Conservation (phyloP, 2,329 filamentous ascomycete species). For the Colletotrichum sp. region DNA sequence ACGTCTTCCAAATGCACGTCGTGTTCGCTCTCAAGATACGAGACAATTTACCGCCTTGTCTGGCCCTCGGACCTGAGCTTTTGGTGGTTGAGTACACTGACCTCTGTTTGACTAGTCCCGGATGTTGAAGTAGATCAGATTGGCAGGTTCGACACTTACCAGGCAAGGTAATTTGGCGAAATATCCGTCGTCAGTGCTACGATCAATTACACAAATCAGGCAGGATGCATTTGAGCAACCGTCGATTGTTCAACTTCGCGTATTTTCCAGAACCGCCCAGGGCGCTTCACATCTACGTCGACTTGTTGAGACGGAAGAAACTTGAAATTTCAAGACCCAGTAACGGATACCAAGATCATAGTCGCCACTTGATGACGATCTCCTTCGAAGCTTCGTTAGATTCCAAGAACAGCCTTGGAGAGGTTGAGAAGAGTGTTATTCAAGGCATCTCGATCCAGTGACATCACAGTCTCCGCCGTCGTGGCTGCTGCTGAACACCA, state of each 20-base stretch:
- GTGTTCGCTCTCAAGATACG: not conserved
- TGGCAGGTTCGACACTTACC: not conserved
- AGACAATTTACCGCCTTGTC: not conserved
- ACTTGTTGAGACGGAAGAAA: rapidly evolving
- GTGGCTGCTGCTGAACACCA: not conserved
- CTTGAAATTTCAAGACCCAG: not conserved
- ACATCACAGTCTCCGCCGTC: not conserved
- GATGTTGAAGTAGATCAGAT: not conserved
- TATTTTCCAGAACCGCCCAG: not conserved
- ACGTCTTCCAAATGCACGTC: not conserved
- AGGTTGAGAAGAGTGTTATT: not conserved
- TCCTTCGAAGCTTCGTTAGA: rapidly evolving
- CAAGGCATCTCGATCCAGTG: not conserved
- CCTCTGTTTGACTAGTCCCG: not conserved
- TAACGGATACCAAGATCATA: not conserved
- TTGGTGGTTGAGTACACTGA: not conserved
- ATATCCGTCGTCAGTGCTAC: rapidly evolving
- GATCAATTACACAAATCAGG: not conserved
- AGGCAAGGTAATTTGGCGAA: not conserved
- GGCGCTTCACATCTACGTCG: not conserved
- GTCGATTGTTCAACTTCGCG: not conserved
- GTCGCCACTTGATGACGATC: not conserved
- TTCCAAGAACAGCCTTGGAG: too few relatives aligned
- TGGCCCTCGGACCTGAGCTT: not conserved
- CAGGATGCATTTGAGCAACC: not conserved